These are phyloP conservation scores for Microbotryum intermedium DNA, from an alignment of 1,284 basidiomycete species.

Conservation along the genomic window DNA sequence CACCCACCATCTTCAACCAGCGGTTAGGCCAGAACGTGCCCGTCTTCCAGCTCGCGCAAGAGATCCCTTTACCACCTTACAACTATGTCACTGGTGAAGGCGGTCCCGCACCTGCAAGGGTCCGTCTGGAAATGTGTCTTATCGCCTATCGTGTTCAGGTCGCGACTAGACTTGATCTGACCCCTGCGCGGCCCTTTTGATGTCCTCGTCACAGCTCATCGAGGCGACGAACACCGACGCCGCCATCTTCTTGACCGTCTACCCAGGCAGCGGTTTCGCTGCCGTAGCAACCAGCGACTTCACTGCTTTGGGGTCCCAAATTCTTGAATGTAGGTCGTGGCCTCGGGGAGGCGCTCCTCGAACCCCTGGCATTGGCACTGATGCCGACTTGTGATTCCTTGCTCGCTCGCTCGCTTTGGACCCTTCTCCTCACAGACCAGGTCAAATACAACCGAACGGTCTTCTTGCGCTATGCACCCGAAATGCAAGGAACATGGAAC, in stretches of 20 bases:
- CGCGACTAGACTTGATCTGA: not conserved
- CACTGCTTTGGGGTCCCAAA: constrained; percentile 31
- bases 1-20: constrained; percentile 30
- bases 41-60: constrained; percentile 36
- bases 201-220: constrained; percentile 19
- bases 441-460: constrained; percentile 30
- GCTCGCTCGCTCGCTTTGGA: not conserved
- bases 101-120: constrained; percentile 32
- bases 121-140: not conserved
- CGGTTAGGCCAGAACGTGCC: constrained; percentile 32
- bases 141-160: not conserved
- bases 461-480: constrained; percentile 37
- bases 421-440: constrained; percentile 19
- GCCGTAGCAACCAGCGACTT: constrained; percentile 31
- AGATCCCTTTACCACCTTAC: constrained; percentile 33
- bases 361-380: too few species aligned
- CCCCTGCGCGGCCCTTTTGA: not conserved
- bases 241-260: constrained; percentile 36
- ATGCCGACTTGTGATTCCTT: not conserved
- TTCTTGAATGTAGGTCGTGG: constrained; percentile 24
- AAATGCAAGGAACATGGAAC: constrained; percentile 38
- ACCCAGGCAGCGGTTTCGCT: constrained; percentile 28
- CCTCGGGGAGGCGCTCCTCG: not conserved
- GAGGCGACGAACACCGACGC: constrained; percentile 33
- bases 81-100: constrained; percentile 35